Conservation (phyloP, 2,329 filamentous ascomycete species). For the Aspergillus oerlinghausenensis region DNA sequence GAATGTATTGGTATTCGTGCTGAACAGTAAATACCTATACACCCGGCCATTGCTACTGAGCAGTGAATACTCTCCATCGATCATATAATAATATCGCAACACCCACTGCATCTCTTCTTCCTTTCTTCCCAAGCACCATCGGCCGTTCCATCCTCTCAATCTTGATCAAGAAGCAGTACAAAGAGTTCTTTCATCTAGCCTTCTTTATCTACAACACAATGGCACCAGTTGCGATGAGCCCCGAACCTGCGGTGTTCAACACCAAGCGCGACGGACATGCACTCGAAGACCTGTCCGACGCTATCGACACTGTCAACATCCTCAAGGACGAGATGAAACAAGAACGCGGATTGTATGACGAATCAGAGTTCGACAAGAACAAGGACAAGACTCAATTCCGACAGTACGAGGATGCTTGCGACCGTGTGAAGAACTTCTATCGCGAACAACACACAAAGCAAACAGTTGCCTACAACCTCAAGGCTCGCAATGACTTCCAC, state of each 20-base stretch:
- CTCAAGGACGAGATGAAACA: slow-evolving; percentile 53
- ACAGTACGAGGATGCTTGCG: slow-evolving; percentile 77
- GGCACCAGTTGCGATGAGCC: slow-evolving; percentile 27
- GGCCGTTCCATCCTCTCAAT: background rate
- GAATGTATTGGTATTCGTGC: background rate
- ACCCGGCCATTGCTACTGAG: background rate
- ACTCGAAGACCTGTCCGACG: slow-evolving; percentile 55
- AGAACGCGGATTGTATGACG: slow-evolving; percentile 42
- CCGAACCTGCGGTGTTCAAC: slow-evolving; percentile 27
- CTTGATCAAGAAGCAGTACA: background rate
- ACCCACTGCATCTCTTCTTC: background rate
- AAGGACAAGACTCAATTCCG: slow-evolving; percentile 80
- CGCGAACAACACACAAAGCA: slow-evolving; percentile 61
- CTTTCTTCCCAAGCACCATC: background rate
- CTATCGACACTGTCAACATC: slow-evolving; percentile 58
- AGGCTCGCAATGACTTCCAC: slow-evolving; percentile 68
- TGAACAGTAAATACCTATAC: background rate
- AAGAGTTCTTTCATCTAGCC: background rate
- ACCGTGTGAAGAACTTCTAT: slow-evolving; percentile 85
- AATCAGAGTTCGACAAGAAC: slow-evolving; percentile 64
- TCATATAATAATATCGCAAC: background rate
- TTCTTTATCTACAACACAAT: slow-evolving; percentile 14
- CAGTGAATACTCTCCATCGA: background rate
- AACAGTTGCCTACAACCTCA: slow-evolving; percentile 68
- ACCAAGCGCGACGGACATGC: slow-evolving; percentile 51